Percentiles rank a stretch among this genome's conserved stretches.
phyloP scores from a whole-genome alignment of 805 yeast genomes.

The Candida vaughaniae region DNA sequence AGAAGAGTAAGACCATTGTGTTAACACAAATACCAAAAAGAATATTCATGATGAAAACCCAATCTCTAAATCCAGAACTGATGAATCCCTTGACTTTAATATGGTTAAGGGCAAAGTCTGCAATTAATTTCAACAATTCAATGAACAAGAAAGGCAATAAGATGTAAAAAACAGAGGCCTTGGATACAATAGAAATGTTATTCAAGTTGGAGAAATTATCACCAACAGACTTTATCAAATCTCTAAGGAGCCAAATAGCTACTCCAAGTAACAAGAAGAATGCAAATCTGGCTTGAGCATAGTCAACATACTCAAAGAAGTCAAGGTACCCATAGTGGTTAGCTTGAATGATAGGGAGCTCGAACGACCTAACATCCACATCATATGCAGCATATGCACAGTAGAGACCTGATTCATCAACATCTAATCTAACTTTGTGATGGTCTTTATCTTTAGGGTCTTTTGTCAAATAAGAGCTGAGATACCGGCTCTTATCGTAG shows the following conservation, averaged over 20 bases:
- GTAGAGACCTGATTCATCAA: conserved; percentile 25
- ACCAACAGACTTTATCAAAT: conserved; percentile 26
- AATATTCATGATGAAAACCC: conserved; percentile 5
- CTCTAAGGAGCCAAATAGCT: conserved; percentile 21
- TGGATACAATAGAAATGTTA: conserved; percentile 27
- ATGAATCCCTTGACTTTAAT: conserved; percentile 2
- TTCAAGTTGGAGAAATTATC: conserved; percentile 26
- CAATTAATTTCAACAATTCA: background rate
- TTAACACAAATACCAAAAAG: conserved; percentile 10
- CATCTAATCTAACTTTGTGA: conserved; percentile 11
- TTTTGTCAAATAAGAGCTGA: conserved; percentile 4
- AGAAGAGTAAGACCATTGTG: conserved; percentile 22
- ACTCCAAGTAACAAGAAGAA: conserved; percentile 16
- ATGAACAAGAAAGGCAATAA: conserved; percentile 19
- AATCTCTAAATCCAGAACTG: background rate
- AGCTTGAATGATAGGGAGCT: conserved; percentile 20
- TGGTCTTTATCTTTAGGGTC: conserved; percentile 4
- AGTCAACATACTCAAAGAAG: conserved; percentile 15
- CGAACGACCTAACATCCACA: conserved; percentile 5
- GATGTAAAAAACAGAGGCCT: conserved; percentile 25
- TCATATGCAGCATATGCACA: conserved; percentile 32
- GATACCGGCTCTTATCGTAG: conserved; percentile 1
- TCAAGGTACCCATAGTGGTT: conserved; percentile 27
- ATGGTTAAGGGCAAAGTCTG: conserved; percentile 7
- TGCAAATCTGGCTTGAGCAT: conserved; percentile 16